Base-by-base conservation (phyloP, 2,329 filamentous ascomycete genomes). In the Fusarium sarcochroum region DNA sequence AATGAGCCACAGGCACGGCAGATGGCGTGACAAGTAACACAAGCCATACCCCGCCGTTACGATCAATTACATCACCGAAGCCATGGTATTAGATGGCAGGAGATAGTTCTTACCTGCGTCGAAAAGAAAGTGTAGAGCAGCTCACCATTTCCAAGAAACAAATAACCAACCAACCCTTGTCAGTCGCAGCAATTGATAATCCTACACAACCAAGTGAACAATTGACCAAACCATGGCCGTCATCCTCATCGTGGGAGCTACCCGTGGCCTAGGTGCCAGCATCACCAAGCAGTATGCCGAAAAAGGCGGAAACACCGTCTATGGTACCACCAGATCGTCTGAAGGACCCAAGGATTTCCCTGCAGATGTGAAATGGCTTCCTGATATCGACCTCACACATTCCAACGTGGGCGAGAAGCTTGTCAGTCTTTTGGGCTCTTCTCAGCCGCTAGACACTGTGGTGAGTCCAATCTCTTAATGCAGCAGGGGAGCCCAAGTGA, bases 201-300 rank as follows among this genome's bases (percentile, higher is more conserved):
- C 20, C 18, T 7, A 18, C 9, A 23, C 6, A 41, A 32, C 37
- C 10, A 23, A 27, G n/a, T 10, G 35, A 47, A 11, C 37, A 18
- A 42, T 32, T 14, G 18, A 30, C 10, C 7, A 41, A 30, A 76
- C 27, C 41, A 85, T 85, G 83, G 68, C 80, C 18, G 83, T 81
- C 35, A 80, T 90, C 34, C 83, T 93, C 4, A 83, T 93, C 27
- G 82, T 93, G 27, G 90, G 90, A 47, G 90, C 89, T 5, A 92
- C 90, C 2, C 84, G 90, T 41, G 91, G 91, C 53, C 83, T 93
- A 5, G 91, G 91, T 5, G 86, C 86, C 48, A 86, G 87, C 18
- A 81, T 93, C 27, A 82, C 83, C 30, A 86, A 86, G 67, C 78
- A 84, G 47, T 92, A 93, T 72, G 83, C 85, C 21, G 77, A 81